Conservation (phyloP, 2,329 filamentous ascomycete genomes). For the Cordyceps fumosorosea region DNA sequence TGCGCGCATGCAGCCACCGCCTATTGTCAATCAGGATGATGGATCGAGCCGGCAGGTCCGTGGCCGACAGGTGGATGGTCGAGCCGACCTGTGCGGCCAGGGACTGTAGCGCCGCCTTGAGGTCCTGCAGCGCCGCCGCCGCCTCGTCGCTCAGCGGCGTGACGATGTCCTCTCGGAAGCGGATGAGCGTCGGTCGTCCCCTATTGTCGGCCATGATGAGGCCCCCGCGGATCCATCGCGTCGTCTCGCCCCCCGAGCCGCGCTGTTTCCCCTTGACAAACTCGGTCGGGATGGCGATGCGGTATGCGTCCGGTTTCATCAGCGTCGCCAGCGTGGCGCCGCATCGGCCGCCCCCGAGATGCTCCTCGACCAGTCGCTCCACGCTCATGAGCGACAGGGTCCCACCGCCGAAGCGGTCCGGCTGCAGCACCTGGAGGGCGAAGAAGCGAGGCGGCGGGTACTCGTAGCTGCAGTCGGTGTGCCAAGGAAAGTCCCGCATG, state of each 20-base stretch:
- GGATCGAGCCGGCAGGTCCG: constrained; percentile 21
- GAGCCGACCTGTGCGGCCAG: not conserved
- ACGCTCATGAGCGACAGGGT: constrained; percentile 34
- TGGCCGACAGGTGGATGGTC: constrained; percentile 21
- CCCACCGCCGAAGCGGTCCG: constrained; percentile 33
- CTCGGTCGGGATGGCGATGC: constrained; percentile 27
- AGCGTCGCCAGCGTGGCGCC: constrained; percentile 19
- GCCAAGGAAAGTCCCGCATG: constrained; percentile 36
- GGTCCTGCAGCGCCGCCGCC: constrained; percentile 17
- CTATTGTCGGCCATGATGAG: constrained; percentile 8
- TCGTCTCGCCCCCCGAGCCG: constrained; percentile 18
- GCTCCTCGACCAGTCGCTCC: constrained; percentile 9
- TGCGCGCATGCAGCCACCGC: constrained; percentile 29
- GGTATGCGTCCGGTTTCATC: constrained; percentile 23
- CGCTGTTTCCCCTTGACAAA: no score
- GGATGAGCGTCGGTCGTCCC: constrained; percentile 17
- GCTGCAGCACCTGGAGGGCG: constrained; percentile 35
- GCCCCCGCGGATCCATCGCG: constrained; percentile 18
- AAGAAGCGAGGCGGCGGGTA: constrained; percentile 30
- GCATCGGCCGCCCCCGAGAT: constrained; percentile 23
- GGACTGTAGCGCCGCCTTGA: not conserved
- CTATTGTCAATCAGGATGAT: constrained; percentile 28
- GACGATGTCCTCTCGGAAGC: constrained; percentile 28
- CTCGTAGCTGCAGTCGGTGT: constrained; percentile 39
- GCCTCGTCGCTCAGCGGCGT: constrained; percentile 21